Conservation (phyloP, 2,329 filamentous ascomycete species). For the Zarea fungicola region DNA sequence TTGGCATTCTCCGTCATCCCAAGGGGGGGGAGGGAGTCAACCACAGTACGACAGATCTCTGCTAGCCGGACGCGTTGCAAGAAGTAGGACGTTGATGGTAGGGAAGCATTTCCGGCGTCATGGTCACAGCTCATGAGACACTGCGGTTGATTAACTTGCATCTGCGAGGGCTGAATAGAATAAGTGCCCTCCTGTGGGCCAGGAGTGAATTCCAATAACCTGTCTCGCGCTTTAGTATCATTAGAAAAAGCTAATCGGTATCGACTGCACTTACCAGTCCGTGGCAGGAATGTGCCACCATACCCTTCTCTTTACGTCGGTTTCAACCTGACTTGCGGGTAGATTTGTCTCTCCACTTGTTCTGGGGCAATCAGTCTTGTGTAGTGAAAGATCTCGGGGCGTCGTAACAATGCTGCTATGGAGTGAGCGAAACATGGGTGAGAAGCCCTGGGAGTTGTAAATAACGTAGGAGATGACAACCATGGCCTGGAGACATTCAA, state of each 20-base stretch:
- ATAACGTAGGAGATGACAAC: conserved; percentile 2
- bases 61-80: conserved; percentile 9
- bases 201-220: background rate
- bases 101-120: background rate
- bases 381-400: background rate
- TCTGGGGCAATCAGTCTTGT: background rate
- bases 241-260: background rate
- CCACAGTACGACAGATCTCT: conserved; percentile 14
- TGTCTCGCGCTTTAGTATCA: conserved; percentile 1
- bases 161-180: conserved; percentile 1
- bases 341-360: background rate
- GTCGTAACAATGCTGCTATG: background rate
- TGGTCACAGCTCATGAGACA: background rate
- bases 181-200: conserved; percentile 5
- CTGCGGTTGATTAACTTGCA: background rate
- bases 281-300: conserved; percentile 7
- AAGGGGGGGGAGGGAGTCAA: conserved; percentile 12
- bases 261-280: background rate
- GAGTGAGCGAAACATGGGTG: conserved; percentile 2
- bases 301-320: background rate
- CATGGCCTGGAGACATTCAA: background rate
- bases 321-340: background rate
- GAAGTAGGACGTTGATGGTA: conserved; percentile 6
- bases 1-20: conserved; percentile 1
- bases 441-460: conserved; percentile 1